Evolutionary conservation across 306 rosid genomes (phyloP).

Genomic region (Cucurbita moschata): DNA sequence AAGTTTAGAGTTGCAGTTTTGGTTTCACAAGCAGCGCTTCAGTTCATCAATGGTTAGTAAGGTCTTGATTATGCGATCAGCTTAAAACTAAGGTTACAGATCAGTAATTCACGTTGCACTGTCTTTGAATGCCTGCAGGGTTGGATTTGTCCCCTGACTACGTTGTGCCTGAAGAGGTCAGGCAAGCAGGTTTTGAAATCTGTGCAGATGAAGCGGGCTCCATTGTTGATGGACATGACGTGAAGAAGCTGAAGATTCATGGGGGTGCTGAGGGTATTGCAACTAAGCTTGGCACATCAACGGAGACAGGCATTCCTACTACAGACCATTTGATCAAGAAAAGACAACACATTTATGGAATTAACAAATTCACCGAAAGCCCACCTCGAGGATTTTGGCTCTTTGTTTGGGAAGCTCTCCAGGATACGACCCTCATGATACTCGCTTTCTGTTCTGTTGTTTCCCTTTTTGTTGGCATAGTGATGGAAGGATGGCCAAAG

Average conservation of each 20-base stretch:
- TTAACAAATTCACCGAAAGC: slow-evolving; percentile 74
- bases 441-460: slow-evolving; percentile 71
- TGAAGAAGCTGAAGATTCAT: slow-evolving; percentile 68
- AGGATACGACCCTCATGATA: slow-evolving; percentile 90
- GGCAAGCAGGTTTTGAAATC: slow-evolving; percentile 70
- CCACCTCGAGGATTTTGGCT: slow-evolving; percentile 69
- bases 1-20: slow-evolving; percentile 95
- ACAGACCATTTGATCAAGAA: slow-evolving; percentile 44
- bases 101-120: slow-evolving; percentile 1
- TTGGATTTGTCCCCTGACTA: slow-evolving; percentile 56
- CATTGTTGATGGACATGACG: slow-evolving; percentile 76
- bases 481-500: slow-evolving; percentile 94
- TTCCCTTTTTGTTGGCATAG: slow-evolving; percentile 75
- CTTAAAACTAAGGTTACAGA: not conserved
- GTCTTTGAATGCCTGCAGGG: slow-evolving; percentile 30
- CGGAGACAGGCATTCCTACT: slow-evolving; percentile 43
- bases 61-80: slow-evolving; percentile 4
- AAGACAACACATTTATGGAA: slow-evolving; percentile 67
- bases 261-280: slow-evolving; percentile 56
- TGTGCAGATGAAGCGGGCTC: slow-evolving; percentile 73
- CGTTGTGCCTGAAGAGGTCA: slow-evolving; percentile 65
- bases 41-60: slow-evolving; percentile 82
- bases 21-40: slow-evolving; percentile 99
- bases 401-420: slow-evolving; percentile 98
- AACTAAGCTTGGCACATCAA: slow-evolving; percentile 48